Conservation (phyloP, 345 rosid species). For the Bruguiera parviflora region DNA sequence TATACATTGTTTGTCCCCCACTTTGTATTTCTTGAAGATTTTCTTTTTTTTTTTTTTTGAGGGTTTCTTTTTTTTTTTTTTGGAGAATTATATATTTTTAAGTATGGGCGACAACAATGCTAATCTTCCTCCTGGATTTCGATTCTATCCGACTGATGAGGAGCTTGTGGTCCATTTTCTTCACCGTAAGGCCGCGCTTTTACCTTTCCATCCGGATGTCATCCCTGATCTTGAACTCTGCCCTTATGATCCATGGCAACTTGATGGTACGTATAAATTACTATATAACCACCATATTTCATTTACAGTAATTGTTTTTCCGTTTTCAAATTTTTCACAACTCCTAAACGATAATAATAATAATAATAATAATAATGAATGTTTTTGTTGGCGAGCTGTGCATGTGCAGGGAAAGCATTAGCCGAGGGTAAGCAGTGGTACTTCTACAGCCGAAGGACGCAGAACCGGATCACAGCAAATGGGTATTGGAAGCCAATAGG, state of each 20-base stretch:
- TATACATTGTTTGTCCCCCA: no score
- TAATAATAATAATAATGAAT: no score
- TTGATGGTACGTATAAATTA: slow-evolving; percentile 45
- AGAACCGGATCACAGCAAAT: slow-evolving; percentile 51
- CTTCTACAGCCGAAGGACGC: slow-evolving; percentile 71
- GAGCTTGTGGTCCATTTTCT: slow-evolving; percentile 96
- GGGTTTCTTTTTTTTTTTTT: no score
- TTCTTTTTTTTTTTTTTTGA: no score
- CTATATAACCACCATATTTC: no score
- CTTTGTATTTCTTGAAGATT: no score
- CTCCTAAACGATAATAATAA: no score
- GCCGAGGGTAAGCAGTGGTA: slow-evolving; percentile 87
- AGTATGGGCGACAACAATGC: slow-evolving; percentile 41
- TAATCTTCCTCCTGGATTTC: slow-evolving; percentile 88
- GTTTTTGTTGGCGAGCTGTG: not conserved
- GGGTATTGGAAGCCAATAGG: slow-evolving; percentile 82
- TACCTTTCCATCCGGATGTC: slow-evolving; percentile 89
- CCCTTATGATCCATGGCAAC: slow-evolving; percentile 95
- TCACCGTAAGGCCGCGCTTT: slow-evolving; percentile 75
- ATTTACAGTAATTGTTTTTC: no score
- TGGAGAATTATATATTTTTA: no score
- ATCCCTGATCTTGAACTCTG: slow-evolving; percentile 91
- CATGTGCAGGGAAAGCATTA: slow-evolving; percentile 68
- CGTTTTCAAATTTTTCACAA: not conserved
- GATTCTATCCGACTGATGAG: slow-evolving; percentile 82